A percentile compares a stretch with the other conserved stretches of the same genome.
Evolutionary conservation across 371 early-diverging fungal species (phyloP).

Genomic region (Mortierella sp.): DNA sequence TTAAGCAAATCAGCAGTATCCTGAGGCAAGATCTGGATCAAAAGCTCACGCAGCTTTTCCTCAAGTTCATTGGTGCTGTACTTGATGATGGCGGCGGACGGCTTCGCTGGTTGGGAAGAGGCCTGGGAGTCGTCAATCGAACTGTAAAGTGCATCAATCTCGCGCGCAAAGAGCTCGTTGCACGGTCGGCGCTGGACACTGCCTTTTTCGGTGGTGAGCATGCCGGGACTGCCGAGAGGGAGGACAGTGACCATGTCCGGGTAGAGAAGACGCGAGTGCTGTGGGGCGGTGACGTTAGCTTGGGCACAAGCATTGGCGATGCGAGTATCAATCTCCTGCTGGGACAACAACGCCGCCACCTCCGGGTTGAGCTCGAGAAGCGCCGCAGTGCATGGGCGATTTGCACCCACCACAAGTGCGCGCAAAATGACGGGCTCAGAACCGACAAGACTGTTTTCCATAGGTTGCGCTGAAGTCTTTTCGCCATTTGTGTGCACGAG

Average conservation of each 20-base stretch:
- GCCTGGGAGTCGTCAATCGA: slow-evolving; percentile 3
- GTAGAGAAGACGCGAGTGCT: slow-evolving; percentile 8
- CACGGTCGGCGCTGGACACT: slow-evolving; percentile 5
- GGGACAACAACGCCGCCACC: slow-evolving; percentile 1
- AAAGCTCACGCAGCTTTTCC: slow-evolving; percentile 4
- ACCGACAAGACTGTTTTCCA: slow-evolving; percentile 7
- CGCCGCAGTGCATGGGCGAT: slow-evolving; percentile 11
- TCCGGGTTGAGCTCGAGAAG: slow-evolving; percentile 5
- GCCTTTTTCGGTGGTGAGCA: slow-evolving; percentile 8
- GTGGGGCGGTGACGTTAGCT: slow-evolving; percentile 7
- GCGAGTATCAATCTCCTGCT: slow-evolving; percentile 8
- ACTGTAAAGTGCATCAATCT: slow-evolving; percentile 10
- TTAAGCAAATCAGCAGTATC: slow-evolving; percentile 1
- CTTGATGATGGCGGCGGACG: slow-evolving; percentile 1
- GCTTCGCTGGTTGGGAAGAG: slow-evolving; percentile 1
- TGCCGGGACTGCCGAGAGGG: slow-evolving; percentile 4
- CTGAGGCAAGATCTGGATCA: slow-evolving; percentile 4
- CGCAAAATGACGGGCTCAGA: slow-evolving; percentile 5
- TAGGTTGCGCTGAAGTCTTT: slow-evolving; percentile 7
- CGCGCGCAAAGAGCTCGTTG: background rate
- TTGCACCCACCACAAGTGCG: slow-evolving; percentile 3
- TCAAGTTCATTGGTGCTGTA: background rate
- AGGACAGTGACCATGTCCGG: slow-evolving; percentile 12
- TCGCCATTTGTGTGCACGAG: slow-evolving; percentile 11
- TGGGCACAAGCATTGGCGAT: slow-evolving; percentile 1